Percentiles rank a stretch among this genome's conserved stretches.
These are phyloP conservation scores for Spergularia marina DNA, from an alignment of 148 eudicot genomes.

Conservation along the genomic window DNA sequence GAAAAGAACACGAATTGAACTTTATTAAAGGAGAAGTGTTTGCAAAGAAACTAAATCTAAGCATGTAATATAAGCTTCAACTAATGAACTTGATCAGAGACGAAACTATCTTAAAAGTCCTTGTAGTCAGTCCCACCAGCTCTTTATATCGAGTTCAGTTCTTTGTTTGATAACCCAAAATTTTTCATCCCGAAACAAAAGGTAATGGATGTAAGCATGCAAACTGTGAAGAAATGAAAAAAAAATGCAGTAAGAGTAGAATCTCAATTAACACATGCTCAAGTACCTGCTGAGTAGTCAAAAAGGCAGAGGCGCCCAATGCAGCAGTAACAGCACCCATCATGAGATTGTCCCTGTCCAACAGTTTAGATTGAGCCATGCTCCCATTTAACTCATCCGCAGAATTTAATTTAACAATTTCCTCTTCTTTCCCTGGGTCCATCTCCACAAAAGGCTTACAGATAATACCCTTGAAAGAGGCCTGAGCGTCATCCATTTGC, in stretches of 20 bases:
- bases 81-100: not conserved
- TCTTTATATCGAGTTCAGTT: not conserved
- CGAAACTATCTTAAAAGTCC: not conserved
- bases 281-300: slow-evolving; percentile 61
- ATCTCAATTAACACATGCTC: slow-evolving; percentile 6
- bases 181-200: not conserved
- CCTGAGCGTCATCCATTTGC: slow-evolving; percentile 29
- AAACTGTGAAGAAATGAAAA: not conserved
- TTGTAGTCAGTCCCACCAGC: not conserved
- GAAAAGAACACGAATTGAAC: not conserved
- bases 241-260: not conserved
- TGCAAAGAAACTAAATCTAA: not conserved
- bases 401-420: slow-evolving; percentile 10
- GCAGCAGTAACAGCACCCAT: slow-evolving; percentile 95
- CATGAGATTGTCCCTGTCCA: slow-evolving; percentile 43
- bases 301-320: slow-evolving; percentile 81
- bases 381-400: slow-evolving; percentile 20
- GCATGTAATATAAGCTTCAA: not conserved
- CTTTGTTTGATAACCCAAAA: not conserved
- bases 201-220: not conserved
- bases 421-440: slow-evolving; percentile 12
- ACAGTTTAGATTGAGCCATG: slow-evolving; percentile 20
- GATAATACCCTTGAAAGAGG: slow-evolving; percentile 24
- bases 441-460: slow-evolving; percentile 10
- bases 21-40: not conserved